Evolutionary conservation across 805 yeast genomes (phyloP).

Genomic region (Pichia occidentalis): DNA sequence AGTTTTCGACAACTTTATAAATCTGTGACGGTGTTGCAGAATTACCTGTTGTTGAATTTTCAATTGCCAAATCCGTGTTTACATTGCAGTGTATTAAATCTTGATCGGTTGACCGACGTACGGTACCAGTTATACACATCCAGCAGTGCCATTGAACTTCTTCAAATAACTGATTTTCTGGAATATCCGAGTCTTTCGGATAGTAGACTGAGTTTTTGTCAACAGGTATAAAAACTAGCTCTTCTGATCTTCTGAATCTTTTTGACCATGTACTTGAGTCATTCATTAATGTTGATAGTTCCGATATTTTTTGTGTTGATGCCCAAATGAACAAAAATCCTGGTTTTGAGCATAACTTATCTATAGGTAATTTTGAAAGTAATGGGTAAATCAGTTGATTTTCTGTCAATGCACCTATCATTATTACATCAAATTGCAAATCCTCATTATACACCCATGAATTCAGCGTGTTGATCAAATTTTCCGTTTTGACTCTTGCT

Average conservation of each 20-base stretch:
- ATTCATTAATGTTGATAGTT: slow-evolving; percentile 45
- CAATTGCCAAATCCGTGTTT: slow-evolving; percentile 81
- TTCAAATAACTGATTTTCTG: slow-evolving; percentile 47
- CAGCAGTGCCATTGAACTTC: slow-evolving; percentile 94
- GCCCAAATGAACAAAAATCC: slow-evolving; percentile 88
- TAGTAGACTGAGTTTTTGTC: slow-evolving; percentile 57
- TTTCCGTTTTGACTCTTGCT: slow-evolving; percentile 42
- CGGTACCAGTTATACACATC: slow-evolving; percentile 96
- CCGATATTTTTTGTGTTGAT: slow-evolving; percentile 63
- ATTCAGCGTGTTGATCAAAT: slow-evolving; percentile 51
- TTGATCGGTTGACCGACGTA: slow-evolving; percentile 74
- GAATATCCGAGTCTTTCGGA: slow-evolving; percentile 44
- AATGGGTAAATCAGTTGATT: slow-evolving; percentile 61
- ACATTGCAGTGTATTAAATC: slow-evolving; percentile 88
- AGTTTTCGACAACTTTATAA: slow-evolving; percentile 82
- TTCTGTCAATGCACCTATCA: slow-evolving; percentile 82
- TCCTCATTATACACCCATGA: slow-evolving; percentile 54
- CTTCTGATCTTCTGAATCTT: slow-evolving; percentile 83
- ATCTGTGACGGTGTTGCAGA: slow-evolving; percentile 66
- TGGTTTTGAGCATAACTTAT: slow-evolving; percentile 71
- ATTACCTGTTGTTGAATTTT: slow-evolving; percentile 36
- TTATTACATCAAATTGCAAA: slow-evolving; percentile 77
- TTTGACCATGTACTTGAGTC: slow-evolving; percentile 37
- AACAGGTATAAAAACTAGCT: slow-evolving; percentile 74
- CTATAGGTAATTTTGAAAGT: slow-evolving; percentile 61